Base-by-base conservation (phyloP, 345 rosid genomes). In the Populus pruinosa region DNA sequence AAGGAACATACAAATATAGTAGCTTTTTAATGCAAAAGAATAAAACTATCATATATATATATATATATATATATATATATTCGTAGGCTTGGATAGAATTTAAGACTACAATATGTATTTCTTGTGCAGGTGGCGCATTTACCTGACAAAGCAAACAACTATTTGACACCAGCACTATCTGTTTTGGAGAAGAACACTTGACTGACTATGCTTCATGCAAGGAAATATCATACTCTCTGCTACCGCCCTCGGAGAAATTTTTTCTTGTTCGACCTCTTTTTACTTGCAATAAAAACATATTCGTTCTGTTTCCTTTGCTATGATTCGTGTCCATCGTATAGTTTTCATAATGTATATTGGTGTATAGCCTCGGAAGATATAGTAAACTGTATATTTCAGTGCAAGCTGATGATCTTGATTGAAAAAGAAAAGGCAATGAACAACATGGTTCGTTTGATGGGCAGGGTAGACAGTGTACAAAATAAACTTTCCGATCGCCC, bases 71-170 rank as follows among this genome's bases (percentile, higher is more conserved):
- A 12, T 12, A 3, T 39, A 16, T 47, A 11, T 47, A 8, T 47
- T 47, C 53, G 16, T 14, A 3, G 53, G 53, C 53, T 47, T 47
- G 53, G 53, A 47, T 47, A 47, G 53, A 47, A 47, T 47, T 47
- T 47, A 47, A 47, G 25, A 47, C 53, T 47, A 21, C 21, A 47
- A 9, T 68, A 2, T 33, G 14, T 68, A 8, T 20, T 68, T 43
- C 25, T 56, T 23, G 14, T 81, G 76, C 85, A 93, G 98, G 97
- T 95, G 72, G 98, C 99, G 36, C 99, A 95, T 87, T 82, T 93
- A 80, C 99, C 99, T 0, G 99, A 92, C 83, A 95, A 95, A 86
- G 99, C 99, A 31, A 95, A 95, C 80, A 95, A 95, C 86, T 95
- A 95, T 85, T 85, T 95, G 86, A 90, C 99, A 23, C 98, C 98